Conservation (phyloP, 176 grass and related monocot species). For the Poa pratensis region DNA sequence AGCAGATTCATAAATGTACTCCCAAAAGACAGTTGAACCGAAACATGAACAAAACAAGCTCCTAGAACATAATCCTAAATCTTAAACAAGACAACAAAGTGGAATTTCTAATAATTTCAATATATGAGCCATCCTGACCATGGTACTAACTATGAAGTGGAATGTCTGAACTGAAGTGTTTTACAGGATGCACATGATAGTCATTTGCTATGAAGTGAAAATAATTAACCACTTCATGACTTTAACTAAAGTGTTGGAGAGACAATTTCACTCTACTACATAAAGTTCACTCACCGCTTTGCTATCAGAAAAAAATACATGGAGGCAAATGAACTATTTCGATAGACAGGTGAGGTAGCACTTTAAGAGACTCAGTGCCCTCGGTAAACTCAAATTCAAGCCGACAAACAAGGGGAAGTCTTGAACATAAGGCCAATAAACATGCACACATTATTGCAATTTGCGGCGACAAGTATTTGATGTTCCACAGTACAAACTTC, state of each 20-base stretch:
- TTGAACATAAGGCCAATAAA: neutral
- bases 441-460: neutral
- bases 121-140: neutral
- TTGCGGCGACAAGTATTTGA: neutral
- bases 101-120: neutral
- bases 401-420: neutral
- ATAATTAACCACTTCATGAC: neutral
- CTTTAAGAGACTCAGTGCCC: neutral
- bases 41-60: neutral
- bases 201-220: neutral
- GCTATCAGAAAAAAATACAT: neutral
- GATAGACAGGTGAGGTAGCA: neutral
- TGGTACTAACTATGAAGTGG: neutral
- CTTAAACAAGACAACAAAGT: no score
- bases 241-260: neutral
- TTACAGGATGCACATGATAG: neutral
- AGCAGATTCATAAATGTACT: neutral
- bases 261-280: neutral
- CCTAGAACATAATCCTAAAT: no score
- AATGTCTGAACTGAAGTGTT: neutral
- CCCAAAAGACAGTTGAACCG: neutral
- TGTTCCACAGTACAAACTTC: neutral
- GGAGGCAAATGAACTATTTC: neutral
- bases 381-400: neutral
- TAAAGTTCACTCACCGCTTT: neutral